phyloP scores from a whole-genome alignment of 306 rosid species.

The Sechiopsis laciniata region DNA sequence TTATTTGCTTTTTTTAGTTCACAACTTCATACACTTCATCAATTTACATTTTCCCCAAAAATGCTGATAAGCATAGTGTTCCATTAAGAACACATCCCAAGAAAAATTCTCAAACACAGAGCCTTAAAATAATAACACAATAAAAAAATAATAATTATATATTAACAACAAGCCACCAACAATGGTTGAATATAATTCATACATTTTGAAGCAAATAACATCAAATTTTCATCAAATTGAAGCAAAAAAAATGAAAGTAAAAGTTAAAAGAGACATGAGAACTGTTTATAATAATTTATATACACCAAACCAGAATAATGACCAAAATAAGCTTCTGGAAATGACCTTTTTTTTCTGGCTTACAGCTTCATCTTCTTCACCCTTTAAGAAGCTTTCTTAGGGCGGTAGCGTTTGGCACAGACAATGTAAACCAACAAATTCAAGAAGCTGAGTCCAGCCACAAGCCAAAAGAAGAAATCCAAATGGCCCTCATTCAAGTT shows the following conservation, averaged over 20 bases:
- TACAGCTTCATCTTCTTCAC: background rate
- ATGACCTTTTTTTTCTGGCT: background rate
- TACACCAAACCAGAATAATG: background rate
- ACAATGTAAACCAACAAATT: constrained; percentile 55
- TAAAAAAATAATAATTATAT: background rate
- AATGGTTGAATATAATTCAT: constrained; percentile 3
- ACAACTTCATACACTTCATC: no score
- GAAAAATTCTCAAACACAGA: background rate
- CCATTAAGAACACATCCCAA: background rate
- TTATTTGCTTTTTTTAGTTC: no score
- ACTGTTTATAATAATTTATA: background rate
- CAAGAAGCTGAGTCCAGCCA: constrained; percentile 72
- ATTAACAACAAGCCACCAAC: background rate
- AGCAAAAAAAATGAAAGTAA: background rate
- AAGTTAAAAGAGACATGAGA: background rate
- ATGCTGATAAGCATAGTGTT: no score
- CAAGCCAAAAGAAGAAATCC: constrained; percentile 81
- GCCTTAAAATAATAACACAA: background rate
- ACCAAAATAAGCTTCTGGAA: no score
- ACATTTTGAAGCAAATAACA: background rate
- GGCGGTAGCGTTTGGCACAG: constrained; percentile 63
- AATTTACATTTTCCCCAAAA: no score
- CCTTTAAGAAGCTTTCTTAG: constrained; percentile 56
- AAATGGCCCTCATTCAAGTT: constrained; percentile 79
- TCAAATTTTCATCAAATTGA: background rate